phyloP scores from a whole-genome alignment of 257 asterid genomes.

The Craterostigma plantagineum region DNA sequence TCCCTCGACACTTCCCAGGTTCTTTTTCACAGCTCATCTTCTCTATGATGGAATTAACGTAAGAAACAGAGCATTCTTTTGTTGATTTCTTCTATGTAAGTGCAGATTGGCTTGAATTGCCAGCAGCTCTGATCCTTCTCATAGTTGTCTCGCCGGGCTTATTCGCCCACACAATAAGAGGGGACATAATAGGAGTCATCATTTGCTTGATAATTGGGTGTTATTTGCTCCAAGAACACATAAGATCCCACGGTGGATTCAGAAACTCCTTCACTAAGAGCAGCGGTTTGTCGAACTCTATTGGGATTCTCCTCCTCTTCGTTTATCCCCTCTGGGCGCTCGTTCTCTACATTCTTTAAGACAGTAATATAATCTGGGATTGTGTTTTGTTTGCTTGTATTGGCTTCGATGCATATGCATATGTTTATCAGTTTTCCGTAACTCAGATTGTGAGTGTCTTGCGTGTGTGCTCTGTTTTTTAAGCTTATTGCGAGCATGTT shows the following conservation, averaged over 20 bases:
- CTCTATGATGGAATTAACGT: not conserved
- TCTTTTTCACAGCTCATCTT: not conserved
- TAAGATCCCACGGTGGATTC: slow-evolving; percentile 84
- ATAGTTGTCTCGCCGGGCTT: slow-evolving; percentile 59
- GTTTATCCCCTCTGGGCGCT: slow-evolving; percentile 85
- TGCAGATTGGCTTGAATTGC: slow-evolving; percentile 86
- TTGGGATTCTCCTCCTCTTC: slow-evolving; percentile 60
- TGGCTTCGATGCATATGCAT: too few species aligned
- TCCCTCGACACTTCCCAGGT: slow-evolving; percentile 51
- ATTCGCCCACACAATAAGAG: slow-evolving; percentile 31
- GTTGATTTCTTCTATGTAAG: too few species aligned
- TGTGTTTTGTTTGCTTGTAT: too few species aligned
- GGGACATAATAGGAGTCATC: slow-evolving; percentile 18
- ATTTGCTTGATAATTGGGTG: slow-evolving; percentile 55
- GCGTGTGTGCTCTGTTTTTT: too few species aligned
- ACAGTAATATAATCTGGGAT: too few species aligned
- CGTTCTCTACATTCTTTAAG: slow-evolving; percentile 20
- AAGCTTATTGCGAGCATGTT: too few species aligned
- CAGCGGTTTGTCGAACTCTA: slow-evolving; percentile 53
- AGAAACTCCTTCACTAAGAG: slow-evolving; percentile 64
- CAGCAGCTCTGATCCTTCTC: slow-evolving; percentile 54
- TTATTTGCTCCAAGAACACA: slow-evolving; percentile 83
- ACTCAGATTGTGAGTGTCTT: too few species aligned
- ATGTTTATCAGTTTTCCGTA: too few species aligned
- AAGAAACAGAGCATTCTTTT: too few species aligned